phyloP scores from a whole-genome alignment of 2,329 filamentous ascomycete species.

The Penicillium glabrum region DNA sequence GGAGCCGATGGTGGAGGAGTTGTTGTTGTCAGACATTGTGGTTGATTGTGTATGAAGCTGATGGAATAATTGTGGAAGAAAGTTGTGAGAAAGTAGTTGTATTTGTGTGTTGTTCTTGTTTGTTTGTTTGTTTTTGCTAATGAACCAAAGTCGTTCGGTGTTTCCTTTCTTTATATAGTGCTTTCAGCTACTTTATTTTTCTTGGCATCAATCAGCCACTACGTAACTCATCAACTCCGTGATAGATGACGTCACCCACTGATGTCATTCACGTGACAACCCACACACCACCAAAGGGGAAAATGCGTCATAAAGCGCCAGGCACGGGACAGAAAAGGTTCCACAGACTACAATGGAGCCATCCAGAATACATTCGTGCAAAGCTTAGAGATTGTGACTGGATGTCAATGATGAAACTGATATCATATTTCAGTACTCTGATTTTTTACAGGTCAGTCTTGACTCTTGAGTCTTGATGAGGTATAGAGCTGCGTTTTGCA shows the following conservation, averaged over 20 bases:
- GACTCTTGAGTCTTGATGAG: too few species aligned
- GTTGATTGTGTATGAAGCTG: neutral
- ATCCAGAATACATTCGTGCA: neutral
- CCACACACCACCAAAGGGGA: neutral
- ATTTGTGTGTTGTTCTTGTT: neutral
- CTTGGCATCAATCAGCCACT: constrained; percentile 5
- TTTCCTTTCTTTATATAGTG: neutral
- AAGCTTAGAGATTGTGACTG: neutral
- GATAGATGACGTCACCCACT: constrained; percentile 20
- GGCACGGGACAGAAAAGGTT: constrained; percentile 6
- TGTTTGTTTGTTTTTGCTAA: neutral
- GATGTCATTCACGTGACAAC: constrained; percentile 23
- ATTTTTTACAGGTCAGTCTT: too few species aligned
- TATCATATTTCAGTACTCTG: neutral
- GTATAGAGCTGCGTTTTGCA: too few species aligned
- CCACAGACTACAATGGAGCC: constrained; percentile 2
- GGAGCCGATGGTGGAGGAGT: constrained; percentile 75
- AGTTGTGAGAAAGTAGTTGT: neutral
- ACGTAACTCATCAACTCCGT: neutral
- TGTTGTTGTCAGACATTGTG: constrained; percentile 30
- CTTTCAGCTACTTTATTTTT: neutral
- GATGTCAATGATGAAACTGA: neutral
- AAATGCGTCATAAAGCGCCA: constrained; percentile 14
- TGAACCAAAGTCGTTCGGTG: neutral
- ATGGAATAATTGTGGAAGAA: neutral